Base-by-base conservation (phyloP, 805 yeast genomes). In the Candida sanyiensis region DNA sequence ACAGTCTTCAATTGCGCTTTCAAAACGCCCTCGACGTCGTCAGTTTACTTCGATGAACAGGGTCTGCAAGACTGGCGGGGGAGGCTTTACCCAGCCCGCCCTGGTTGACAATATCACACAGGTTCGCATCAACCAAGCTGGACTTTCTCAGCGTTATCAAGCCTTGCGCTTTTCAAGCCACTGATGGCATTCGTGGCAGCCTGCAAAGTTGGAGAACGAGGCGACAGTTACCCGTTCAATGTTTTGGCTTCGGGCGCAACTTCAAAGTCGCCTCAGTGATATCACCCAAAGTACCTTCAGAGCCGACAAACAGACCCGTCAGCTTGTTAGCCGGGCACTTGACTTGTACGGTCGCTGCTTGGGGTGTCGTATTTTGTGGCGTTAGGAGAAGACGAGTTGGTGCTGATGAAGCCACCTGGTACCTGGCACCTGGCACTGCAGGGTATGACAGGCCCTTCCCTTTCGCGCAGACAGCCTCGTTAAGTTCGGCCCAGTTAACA, bases 371-470 rank as follows among this genome's bases (percentile, higher is more conserved):
- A 83, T 34, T 84, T 60, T 19, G 77, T 75, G 18, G 90, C 88
- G 48, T 83, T 80, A 5, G 90, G 80, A 9, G 93, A 93, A 0
- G 88, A 80, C 40, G 90, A 83, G 26, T 81, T 77, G 16, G 85
- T 82, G n/a, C 79, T 81, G 33, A 78, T 74, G 74, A 82, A 80
- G 3, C 94, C 94, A 84, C 77, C 45, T 78, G 69, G 2, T 89
- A 93, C 38, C 87, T 86, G 19, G 90, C 88, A 32, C 89, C 89
- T 1, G 77, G 77, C 55, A 83, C 90, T 11, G 83, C 81, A 0
- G 90, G 90, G 53, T 84, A 80, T 54, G 84, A 52, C 19, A 79
- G 58, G 1, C 73, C 73, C 34, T 70, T 54, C 10, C 71, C 71
- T 9, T 51, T 56, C 38, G n/a, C n/a, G n/a, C n/a, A n/a, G n/a